phyloP scores from a whole-genome alignment of 768 basidiomycete genomes.

The Pleurotus sapidus region DNA sequence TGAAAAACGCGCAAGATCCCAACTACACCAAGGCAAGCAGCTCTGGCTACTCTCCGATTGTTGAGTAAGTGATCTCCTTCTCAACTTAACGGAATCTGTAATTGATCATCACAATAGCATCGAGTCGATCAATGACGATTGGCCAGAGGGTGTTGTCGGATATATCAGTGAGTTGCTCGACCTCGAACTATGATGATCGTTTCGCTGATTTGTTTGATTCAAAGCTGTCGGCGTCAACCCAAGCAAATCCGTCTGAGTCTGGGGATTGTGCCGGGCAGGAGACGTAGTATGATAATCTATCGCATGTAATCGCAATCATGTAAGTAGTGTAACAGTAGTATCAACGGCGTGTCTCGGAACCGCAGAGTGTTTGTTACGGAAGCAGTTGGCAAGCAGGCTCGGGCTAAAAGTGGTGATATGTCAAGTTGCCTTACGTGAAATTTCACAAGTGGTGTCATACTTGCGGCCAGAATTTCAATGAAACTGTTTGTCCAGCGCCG shows the following conservation, averaged over 20 bases:
- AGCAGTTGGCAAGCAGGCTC: slow-evolving; percentile 7
- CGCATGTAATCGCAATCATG: slow-evolving; percentile 2
- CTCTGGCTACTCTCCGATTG: slow-evolving; percentile 24
- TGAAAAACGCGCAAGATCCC: slow-evolving; percentile 27
- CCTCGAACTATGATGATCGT: background rate
- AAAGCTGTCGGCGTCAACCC: slow-evolving; percentile 26
- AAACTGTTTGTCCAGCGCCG: slow-evolving; percentile 11
- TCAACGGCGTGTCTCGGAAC: too few species aligned
- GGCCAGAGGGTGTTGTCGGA: slow-evolving; percentile 25
- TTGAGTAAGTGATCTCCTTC: slow-evolving; percentile 20
- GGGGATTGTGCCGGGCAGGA: background rate
- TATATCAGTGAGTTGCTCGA: slow-evolving; percentile 19
- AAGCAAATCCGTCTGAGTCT: slow-evolving; percentile 10
- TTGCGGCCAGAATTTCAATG: slow-evolving; percentile 7
- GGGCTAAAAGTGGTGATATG: background rate
- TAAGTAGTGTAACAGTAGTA: background rate
- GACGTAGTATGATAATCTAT: background rate
- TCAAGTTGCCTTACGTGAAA: slow-evolving; percentile 27
- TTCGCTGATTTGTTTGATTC: background rate
- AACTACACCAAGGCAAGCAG: slow-evolving; percentile 20
- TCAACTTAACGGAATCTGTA: background rate
- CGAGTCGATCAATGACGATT: slow-evolving; percentile 23
- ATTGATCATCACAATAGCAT: slow-evolving; percentile 13
- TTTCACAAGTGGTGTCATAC: slow-evolving; percentile 38
- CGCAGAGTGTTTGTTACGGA: background rate